Evolutionary conservation across 2,329 filamentous ascomycete species (phyloP).

Genomic region (Teratosphaeria pseudoeucalypti): DNA sequence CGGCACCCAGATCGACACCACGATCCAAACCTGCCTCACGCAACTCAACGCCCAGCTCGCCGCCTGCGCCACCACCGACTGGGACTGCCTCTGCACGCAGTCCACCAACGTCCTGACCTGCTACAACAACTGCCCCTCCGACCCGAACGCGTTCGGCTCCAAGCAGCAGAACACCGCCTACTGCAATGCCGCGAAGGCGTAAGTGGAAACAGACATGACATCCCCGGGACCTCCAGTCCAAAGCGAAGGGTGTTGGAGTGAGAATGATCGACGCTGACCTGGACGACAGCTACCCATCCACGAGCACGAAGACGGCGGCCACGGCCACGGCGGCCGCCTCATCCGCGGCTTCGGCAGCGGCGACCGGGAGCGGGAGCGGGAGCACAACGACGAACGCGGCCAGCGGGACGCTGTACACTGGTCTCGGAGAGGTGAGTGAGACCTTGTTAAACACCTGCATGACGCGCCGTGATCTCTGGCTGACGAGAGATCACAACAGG

Average conservation of each 20-base stretch:
- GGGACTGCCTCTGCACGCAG: slow-evolving; percentile 48
- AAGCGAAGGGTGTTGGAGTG: neutral
- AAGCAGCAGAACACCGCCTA: slow-evolving; percentile 26
- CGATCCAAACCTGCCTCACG: slow-evolving; percentile 40
- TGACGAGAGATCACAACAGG: neutral
- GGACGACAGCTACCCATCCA: neutral
- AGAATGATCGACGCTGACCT: neutral
- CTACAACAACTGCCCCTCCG: slow-evolving; percentile 54
- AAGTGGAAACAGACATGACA: slow-evolving; percentile 6
- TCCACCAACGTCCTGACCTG: slow-evolving; percentile 37
- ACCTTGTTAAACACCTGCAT: neutral
- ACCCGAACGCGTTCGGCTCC: slow-evolving; percentile 24
- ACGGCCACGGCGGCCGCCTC: neutral
- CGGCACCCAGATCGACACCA: slow-evolving; percentile 33
- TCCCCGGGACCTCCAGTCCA: no score
- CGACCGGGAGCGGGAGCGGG: neutral
- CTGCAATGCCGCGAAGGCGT: slow-evolving; percentile 25
- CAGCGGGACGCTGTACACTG: neutral
- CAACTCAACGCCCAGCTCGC: slow-evolving; percentile 33
- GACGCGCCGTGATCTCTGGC: neutral
- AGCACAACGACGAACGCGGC: neutral
- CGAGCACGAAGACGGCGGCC: neutral
- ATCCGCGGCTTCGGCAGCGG: neutral
- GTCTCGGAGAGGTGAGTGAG: neutral
- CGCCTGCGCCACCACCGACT: slow-evolving; percentile 39